phyloP scores from a whole-genome alignment of 148 eudicot species.

The Agrostemma githago region DNA sequence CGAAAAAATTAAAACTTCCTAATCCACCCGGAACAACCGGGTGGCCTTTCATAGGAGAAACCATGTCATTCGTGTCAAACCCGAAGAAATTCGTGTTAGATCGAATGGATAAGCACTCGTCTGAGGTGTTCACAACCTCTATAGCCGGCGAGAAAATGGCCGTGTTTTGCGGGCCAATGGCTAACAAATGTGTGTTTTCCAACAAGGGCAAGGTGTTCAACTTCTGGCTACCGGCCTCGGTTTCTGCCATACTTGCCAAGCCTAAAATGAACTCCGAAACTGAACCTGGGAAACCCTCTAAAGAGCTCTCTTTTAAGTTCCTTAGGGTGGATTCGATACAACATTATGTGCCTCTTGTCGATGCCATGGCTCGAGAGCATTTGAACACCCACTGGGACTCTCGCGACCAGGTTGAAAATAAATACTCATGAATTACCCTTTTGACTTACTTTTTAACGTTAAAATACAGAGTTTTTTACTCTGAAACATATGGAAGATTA shows the following conservation, averaged over 20 bases:
- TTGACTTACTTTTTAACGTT: too few relatives aligned
- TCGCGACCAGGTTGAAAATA: not conserved
- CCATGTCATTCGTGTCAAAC: not conserved
- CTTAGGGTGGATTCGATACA: constrained; percentile 1
- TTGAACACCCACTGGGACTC: constrained; percentile 11
- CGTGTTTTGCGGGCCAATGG: not conserved
- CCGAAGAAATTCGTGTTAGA: not conserved
- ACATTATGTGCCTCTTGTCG: not conserved
- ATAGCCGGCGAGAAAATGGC: not conserved
- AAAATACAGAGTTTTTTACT: too few relatives aligned
- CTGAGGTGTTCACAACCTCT: not conserved
- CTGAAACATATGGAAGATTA: too few relatives aligned
- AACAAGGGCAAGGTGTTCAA: not conserved
- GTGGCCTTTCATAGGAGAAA: not conserved
- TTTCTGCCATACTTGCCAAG: not conserved
- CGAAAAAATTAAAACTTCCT: not conserved
- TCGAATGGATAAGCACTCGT: constrained; percentile 3
- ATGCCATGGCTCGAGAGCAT: not conserved
- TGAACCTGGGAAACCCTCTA: not conserved
- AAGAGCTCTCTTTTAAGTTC: not conserved
- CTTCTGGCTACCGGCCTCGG: not conserved
- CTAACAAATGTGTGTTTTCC: not conserved
- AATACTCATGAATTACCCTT: too few relatives aligned
- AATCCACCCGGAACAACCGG: not conserved
- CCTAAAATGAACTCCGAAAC: not conserved